Evolutionary conservation across 2,329 filamentous ascomycete species (phyloP).

Genomic region (Ascosphaera apis): DNA sequence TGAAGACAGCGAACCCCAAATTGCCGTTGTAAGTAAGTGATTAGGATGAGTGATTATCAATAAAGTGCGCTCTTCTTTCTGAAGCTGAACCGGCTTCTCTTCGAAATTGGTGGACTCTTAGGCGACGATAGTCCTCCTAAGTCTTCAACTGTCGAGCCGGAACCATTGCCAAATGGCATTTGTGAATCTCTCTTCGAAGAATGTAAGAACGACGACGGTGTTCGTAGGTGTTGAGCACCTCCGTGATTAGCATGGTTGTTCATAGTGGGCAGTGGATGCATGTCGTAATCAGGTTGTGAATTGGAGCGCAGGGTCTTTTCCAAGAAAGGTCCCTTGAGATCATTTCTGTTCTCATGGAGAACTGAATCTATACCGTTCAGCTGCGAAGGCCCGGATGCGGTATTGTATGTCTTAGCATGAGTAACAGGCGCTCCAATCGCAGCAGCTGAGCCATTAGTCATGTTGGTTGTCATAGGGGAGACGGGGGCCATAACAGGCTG

Average conservation of each 20-base stretch:
- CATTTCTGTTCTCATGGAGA: neutral
- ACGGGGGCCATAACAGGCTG: neutral
- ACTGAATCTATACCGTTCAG: neutral
- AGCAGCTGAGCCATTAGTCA: neutral
- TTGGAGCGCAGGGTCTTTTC: neutral
- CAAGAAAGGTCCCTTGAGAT: neutral
- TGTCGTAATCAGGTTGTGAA: neutral
- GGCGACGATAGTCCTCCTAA: constrained; percentile 9
- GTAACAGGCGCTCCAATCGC: neutral
- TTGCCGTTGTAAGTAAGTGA: too few species aligned
- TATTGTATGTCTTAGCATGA: neutral
- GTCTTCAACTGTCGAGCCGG: neutral
- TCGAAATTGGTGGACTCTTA: constrained; percentile 3
- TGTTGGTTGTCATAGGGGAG: neutral
- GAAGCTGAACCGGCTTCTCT: constrained; percentile 21
- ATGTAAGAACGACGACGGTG: neutral
- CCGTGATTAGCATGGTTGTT: neutral
- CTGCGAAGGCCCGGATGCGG: neutral
- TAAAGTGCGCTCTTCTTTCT: constrained; percentile 13
- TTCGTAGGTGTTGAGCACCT: neutral
- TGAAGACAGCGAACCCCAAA: too few species aligned
- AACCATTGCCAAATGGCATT: neutral
- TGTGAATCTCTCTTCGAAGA: neutral
- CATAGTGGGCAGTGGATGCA: neutral
- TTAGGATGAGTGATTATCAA: too few species aligned